phyloP scores from a whole-genome alignment of 1,284 basidiomycete species.

The Ganoderma resinaceum region DNA sequence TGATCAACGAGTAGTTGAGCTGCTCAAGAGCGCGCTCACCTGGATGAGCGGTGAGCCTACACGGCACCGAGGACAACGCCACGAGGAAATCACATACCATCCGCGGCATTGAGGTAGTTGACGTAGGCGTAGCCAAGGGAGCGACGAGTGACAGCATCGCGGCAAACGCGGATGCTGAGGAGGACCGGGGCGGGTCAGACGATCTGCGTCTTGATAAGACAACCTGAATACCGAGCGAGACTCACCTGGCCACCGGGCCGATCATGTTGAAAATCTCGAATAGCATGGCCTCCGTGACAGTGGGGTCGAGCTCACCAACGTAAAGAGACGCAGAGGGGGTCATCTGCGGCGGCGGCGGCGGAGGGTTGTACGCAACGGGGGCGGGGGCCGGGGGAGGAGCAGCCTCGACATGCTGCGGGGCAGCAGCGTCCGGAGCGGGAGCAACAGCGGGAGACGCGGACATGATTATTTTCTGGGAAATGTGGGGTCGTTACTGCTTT shows the following conservation, averaged over 20 bases:
- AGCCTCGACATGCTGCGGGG: conserved; percentile 46
- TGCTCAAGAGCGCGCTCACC: conserved; percentile 98
- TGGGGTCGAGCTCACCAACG: conserved; percentile 98
- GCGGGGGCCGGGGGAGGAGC: conserved; percentile 41
- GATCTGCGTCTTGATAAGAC: conserved; percentile 22
- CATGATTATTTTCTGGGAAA: conserved; percentile 61
- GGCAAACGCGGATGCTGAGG: conserved; percentile 95
- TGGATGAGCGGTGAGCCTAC: conserved; percentile 38
- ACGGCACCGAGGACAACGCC: not conserved
- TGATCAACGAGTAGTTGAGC: conserved; percentile 99
- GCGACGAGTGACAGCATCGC: conserved; percentile 99
- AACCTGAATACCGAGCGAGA: conserved; percentile 20
- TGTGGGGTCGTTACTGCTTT: conserved; percentile 87
- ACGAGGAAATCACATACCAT: conserved; percentile 65
- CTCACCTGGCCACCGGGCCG: conserved; percentile 94
- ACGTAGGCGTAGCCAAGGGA: conserved; percentile 99
- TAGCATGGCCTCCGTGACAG: conserved; percentile 99
- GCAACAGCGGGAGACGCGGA: conserved; percentile 55
- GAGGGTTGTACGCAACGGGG: conserved; percentile 64
- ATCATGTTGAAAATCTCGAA: conserved; percentile 99
- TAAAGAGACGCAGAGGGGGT: conserved; percentile 94
- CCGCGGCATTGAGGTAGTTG: conserved; percentile 96
- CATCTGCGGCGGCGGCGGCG: conserved; percentile 59
- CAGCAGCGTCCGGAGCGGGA: conserved; percentile 40
- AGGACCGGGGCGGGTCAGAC: conserved; percentile 10